These are phyloP conservation scores for Cercophora sp. DNA, from an alignment of 495 filamentous ascomycete species.

Conservation along the genomic window DNA sequence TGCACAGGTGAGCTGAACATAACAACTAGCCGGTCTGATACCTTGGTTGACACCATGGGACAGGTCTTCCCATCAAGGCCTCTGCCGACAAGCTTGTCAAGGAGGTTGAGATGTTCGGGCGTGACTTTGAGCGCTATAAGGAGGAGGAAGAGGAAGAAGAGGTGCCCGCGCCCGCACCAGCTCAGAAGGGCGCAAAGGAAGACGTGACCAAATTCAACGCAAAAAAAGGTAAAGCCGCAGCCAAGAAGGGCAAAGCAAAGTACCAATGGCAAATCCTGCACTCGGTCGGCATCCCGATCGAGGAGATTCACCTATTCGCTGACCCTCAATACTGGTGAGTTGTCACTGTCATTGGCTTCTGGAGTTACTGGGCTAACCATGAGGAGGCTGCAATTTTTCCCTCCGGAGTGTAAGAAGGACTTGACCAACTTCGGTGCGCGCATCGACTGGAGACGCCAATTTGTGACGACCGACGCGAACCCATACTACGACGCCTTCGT, in stretches of 20 bases:
- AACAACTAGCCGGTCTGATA: too few relatives aligned
- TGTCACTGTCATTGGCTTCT: background rate
- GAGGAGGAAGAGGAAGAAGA: slow-evolving; percentile 48
- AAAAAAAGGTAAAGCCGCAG: slow-evolving; percentile 90
- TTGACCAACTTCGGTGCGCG: slow-evolving; percentile 77
- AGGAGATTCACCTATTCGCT: slow-evolving; percentile 89
- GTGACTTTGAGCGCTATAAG: slow-evolving; percentile 76
- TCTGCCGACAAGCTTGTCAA: slow-evolving; percentile 91
- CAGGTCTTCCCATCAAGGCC: slow-evolving; percentile 90
- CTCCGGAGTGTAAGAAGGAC: slow-evolving; percentile 74
- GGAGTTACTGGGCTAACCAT: background rate
- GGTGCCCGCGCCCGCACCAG: slow-evolving; percentile 22
- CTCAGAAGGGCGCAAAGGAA: slow-evolving; percentile 45
- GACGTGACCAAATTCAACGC: slow-evolving; percentile 88
- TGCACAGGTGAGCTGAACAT: slow-evolving; percentile 69
- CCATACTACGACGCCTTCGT: slow-evolving; percentile 96
- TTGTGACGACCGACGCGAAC: slow-evolving; percentile 95
- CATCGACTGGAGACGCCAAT: slow-evolving; percentile 87
- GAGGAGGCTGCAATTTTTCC: slow-evolving; percentile 75
- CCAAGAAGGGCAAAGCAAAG: slow-evolving; percentile 84
- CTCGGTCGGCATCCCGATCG: slow-evolving; percentile 72
- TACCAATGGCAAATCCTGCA: slow-evolving; percentile 54
- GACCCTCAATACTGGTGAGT: slow-evolving; percentile 80
- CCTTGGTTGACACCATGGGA: too few relatives aligned
- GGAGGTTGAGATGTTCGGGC: slow-evolving; percentile 84